Evolutionary conservation across 371 early-diverging fungal species (phyloP).

Genomic region (Mortierella sp.): DNA sequence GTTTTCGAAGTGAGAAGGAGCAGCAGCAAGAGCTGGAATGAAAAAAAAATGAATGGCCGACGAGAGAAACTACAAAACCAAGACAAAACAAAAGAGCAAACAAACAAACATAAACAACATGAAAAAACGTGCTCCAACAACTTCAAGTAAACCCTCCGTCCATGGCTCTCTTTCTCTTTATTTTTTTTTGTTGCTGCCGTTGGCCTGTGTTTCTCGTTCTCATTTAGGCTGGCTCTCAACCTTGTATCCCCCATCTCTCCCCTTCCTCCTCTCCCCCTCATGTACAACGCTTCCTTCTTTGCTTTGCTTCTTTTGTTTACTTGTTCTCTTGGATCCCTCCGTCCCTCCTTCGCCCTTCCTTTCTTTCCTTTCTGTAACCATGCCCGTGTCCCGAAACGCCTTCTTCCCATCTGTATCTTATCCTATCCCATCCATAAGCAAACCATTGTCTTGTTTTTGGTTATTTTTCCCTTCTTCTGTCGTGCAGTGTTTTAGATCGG

Average conservation of each 20-base stretch:
- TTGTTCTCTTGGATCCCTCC: not conserved
- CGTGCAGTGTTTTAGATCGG: no score
- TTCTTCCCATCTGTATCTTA: no score
- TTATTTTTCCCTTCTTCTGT: no score
- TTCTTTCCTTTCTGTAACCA: no score
- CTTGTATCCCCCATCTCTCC: conserved; percentile 5
- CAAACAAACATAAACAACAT: not conserved
- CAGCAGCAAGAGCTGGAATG: not conserved
- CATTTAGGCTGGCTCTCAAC: conserved; percentile 9
- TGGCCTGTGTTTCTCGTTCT: conserved; percentile 37
- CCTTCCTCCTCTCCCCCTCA: no score
- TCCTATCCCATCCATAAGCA: no score
- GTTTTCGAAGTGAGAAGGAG: not conserved
- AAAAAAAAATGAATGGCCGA: not conserved
- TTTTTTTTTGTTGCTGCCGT: not conserved
- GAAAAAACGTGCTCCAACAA: not conserved
- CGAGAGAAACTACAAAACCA: not conserved
- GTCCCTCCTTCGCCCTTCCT: not conserved
- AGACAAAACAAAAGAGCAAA: not conserved
- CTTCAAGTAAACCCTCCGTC: not conserved
- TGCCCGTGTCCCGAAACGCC: no score
- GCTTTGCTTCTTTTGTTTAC: not conserved
- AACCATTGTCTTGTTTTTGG: no score
- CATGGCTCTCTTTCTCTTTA: not conserved
- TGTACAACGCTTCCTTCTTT: not conserved